Conservation (phyloP, 2,329 filamentous ascomycete species). For the Beauveria varroae region DNA sequence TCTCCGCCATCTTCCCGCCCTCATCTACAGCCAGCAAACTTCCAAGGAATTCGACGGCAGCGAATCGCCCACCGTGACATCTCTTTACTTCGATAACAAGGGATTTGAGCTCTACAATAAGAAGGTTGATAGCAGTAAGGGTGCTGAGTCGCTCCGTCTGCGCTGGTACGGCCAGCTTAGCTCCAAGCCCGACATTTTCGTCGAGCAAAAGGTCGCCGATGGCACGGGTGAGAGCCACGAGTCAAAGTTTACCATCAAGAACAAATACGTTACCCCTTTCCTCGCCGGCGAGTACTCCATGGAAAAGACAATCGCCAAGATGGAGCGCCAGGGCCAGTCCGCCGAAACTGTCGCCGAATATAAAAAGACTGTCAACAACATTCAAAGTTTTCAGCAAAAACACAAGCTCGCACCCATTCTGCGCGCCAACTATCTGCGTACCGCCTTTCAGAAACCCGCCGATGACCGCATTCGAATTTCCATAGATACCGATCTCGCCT, state of each 20-base stretch:
- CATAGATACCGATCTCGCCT: slow-evolving; percentile 84
- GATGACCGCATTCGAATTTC: slow-evolving; percentile 87
- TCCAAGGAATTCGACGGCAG: slow-evolving; percentile 74
- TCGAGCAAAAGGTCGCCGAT: slow-evolving; percentile 85
- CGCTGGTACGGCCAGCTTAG: slow-evolving; percentile 86
- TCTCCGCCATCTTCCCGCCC: slow-evolving; percentile 77
- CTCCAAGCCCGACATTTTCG: slow-evolving; percentile 67
- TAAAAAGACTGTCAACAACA: slow-evolving; percentile 63
- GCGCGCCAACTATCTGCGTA: slow-evolving; percentile 87
- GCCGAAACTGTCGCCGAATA: slow-evolving; percentile 60
- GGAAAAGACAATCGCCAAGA: slow-evolving; percentile 84
- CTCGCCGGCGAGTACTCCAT: slow-evolving; percentile 81
- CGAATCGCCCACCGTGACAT: slow-evolving; percentile 86
- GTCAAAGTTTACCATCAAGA: slow-evolving; percentile 76
- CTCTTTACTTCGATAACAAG: slow-evolving; percentile 88
- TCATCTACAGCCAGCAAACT: slow-evolving; percentile 86
- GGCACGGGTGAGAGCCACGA: slow-evolving; percentile 72
- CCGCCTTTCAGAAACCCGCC: slow-evolving; percentile 91
- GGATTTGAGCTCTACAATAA: slow-evolving; percentile 79
- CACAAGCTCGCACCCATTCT: slow-evolving; percentile 76
- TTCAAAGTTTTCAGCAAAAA: slow-evolving; percentile 72
- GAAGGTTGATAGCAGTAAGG: slow-evolving; percentile 69
- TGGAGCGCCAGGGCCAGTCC: slow-evolving; percentile 68
- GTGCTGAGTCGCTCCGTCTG: slow-evolving; percentile 74
- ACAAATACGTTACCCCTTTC: slow-evolving; percentile 86